Conservation (phyloP, 2,329 filamentous ascomycete species). For the Penicillium sp. region DNA sequence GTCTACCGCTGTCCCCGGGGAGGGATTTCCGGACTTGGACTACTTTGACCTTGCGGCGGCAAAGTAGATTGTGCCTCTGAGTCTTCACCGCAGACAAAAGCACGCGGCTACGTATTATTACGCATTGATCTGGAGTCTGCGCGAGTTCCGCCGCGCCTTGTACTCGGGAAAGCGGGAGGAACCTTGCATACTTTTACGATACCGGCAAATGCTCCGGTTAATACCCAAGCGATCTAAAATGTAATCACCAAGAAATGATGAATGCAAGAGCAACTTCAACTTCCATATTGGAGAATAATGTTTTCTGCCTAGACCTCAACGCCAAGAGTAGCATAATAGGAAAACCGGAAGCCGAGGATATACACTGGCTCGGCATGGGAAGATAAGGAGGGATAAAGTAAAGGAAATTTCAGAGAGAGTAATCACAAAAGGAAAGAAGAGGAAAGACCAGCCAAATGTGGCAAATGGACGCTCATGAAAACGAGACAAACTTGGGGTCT, state of each 20-base stretch:
- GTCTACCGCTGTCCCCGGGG: not conserved
- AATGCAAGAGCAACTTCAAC: not conserved
- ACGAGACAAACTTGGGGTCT: constrained; percentile 95
- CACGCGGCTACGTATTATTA: not conserved
- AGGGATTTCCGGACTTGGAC: not conserved
- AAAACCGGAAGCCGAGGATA: not conserved
- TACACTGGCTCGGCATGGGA: not conserved
- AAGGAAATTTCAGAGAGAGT: constrained; percentile 5
- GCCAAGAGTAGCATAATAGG: not conserved
- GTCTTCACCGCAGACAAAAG: not conserved
- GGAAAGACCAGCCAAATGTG: constrained; percentile 1
- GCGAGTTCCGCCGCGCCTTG: not conserved
- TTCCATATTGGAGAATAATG: not conserved
- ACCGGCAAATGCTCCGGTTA: not conserved
- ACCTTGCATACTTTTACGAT: not conserved
- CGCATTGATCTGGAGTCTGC: not conserved
- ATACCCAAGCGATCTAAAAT: not conserved
- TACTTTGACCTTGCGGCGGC: not conserved
- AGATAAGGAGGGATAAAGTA: not conserved
- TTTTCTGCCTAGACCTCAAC: not conserved
- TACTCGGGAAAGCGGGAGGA: not conserved
- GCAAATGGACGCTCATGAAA: constrained; percentile 53
- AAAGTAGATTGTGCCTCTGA: not conserved
- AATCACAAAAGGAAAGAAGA: not conserved
- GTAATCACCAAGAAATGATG: not conserved